Evolutionary conservation across 176 grass and related monocot species (phyloP).

Genomic region (Bolboschoenus planiculmis): DNA sequence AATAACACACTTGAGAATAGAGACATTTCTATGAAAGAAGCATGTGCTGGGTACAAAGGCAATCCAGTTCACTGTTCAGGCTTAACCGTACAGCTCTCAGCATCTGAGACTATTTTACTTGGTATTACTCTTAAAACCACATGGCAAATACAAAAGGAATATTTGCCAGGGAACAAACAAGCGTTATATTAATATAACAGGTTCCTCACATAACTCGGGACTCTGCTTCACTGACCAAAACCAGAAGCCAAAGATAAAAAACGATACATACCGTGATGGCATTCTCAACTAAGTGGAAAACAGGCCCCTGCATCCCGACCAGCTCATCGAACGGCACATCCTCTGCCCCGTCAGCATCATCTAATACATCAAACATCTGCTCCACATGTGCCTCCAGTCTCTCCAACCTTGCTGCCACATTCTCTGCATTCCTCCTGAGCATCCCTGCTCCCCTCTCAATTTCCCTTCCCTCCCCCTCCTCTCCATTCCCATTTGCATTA

Average conservation of each 20-base stretch:
- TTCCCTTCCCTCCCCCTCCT: conserved; percentile 82
- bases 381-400: conserved; percentile 97
- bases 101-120: conserved; percentile 1
- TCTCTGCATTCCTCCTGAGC: conserved; percentile 94
- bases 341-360: conserved; percentile 97
- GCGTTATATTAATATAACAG: too few relatives aligned
- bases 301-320: conserved; percentile 97
- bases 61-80: background rate
- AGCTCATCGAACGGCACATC: conserved; percentile 99
- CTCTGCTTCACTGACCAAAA: background rate
- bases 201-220: background rate
- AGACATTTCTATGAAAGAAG: background rate
- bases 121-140: background rate
- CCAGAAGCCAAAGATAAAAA: background rate
- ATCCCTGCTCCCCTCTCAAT: conserved; percentile 61
- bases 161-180: background rate
- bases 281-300: conserved; percentile 98
- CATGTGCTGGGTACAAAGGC: background rate
- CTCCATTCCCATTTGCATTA: conserved; percentile 54
- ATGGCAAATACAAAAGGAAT: background rate
- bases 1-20: background rate
- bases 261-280: conserved; percentile 76
- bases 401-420: conserved; percentile 92
- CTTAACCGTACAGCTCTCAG: background rate
- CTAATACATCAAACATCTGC: conserved; percentile 96